Percentiles rank a stretch among this genome's conserved stretches.
Conservation (phyloP, 1,284 basidiomycete genomes). For the Cryptococcus sp. region DNA sequence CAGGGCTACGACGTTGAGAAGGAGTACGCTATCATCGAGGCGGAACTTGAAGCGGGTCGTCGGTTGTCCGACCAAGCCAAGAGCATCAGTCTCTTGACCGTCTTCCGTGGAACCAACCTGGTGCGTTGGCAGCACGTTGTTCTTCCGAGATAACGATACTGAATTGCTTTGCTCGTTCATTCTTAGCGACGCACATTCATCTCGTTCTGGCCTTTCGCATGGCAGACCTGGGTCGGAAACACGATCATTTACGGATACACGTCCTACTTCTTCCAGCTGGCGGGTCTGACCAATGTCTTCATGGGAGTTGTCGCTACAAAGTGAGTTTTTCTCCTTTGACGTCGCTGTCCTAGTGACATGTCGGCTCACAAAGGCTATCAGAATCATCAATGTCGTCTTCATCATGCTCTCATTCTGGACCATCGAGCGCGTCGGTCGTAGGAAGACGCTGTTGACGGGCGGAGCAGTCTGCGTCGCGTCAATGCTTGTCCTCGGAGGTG, state of each 20-base stretch:
- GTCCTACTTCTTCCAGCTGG: constrained; percentile 24
- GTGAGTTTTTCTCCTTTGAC: constrained; percentile 1
- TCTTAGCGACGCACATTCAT: constrained; percentile 18
- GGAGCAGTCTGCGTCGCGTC: constrained; percentile 39
- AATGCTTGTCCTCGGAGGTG: constrained; percentile 43
- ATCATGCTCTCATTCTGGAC: constrained; percentile 47
- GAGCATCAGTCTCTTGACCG: not conserved
- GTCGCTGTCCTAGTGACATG: not conserved
- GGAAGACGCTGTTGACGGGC: constrained; percentile 44
- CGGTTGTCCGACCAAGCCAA: constrained; percentile 3
- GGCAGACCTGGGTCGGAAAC: constrained; percentile 20
- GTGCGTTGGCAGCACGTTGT: not conserved
- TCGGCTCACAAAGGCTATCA: constrained; percentile 2
- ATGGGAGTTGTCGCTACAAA: constrained; percentile 8
- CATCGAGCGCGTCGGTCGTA: constrained; percentile 47
- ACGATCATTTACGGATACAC: constrained; percentile 24
- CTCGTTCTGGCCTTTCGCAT: constrained; percentile 13
- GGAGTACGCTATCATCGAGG: constrained; percentile 14
- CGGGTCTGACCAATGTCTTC: constrained; percentile 16
- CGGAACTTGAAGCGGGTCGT: constrained; percentile 5
- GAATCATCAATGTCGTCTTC: constrained; percentile 37
- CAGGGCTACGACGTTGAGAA: constrained; percentile 17
- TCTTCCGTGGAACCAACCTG: constrained; percentile 3
- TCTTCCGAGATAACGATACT: not conserved
- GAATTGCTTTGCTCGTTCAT: not conserved